Evolutionary conservation across 2,329 filamentous ascomycete genomes (phyloP).

Genomic region (Dothiorella sarmentorum): DNA sequence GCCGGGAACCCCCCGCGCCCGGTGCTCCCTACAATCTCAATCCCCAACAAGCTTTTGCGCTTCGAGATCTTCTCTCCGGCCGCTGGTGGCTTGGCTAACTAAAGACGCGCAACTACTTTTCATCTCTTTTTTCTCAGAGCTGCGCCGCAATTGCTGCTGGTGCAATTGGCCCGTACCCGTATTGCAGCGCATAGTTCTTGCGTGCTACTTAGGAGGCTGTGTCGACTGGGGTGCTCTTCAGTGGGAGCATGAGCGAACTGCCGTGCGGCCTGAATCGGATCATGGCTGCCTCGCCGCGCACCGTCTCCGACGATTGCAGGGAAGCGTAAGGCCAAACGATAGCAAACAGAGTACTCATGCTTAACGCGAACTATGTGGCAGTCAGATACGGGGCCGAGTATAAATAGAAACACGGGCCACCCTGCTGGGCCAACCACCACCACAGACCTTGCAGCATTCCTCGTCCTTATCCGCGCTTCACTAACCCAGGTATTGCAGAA

Average conservation of each 20-base stretch:
- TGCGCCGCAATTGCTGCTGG: too few relatives aligned
- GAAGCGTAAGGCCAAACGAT: background rate
- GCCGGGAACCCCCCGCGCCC: background rate
- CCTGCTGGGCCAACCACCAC: background rate
- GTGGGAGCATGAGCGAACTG: background rate
- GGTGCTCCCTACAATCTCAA: background rate
- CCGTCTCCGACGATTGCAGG: background rate
- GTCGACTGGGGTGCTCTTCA: background rate
- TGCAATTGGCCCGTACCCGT: too few relatives aligned
- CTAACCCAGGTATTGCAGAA: too few relatives aligned
- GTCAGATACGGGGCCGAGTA: background rate
- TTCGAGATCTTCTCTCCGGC: background rate
- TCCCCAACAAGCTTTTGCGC: background rate
- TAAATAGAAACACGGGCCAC: constrained; percentile 7
- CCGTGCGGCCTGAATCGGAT: background rate
- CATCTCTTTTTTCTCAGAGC: too few relatives aligned
- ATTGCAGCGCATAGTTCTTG: too few relatives aligned
- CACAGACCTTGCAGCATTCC: background rate
- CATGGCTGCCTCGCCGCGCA: background rate
- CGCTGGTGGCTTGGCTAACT: background rate
- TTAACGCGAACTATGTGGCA: background rate
- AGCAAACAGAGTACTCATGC: background rate
- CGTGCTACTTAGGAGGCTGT: background rate
- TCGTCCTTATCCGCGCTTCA: too few relatives aligned
- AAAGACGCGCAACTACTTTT: background rate